Conservation (phyloP, 768 basidiomycete genomes). For the Pisolithus orientalis region DNA sequence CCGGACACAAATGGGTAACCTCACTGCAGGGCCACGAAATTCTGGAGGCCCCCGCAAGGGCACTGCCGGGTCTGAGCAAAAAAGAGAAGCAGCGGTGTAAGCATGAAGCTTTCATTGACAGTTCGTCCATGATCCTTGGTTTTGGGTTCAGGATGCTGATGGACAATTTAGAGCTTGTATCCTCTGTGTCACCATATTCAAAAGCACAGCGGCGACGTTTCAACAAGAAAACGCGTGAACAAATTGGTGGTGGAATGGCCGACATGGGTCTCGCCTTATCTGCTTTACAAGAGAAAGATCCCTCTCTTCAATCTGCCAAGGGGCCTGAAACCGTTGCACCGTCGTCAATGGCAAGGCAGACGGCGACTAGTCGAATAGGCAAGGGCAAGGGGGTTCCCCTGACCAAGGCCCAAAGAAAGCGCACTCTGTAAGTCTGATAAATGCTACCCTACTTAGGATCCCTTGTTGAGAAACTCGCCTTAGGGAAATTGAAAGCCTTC, state of each 20-base stretch:
- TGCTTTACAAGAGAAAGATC: slow-evolving; percentile 38
- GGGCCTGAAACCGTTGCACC: slow-evolving; percentile 11
- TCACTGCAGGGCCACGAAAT: slow-evolving; percentile 38
- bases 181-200: slow-evolving; percentile 51
- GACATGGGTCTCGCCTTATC: slow-evolving; percentile 51
- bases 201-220: slow-evolving; percentile 66
- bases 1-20: not conserved
- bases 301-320: slow-evolving; percentile 12
- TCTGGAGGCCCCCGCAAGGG: slow-evolving; percentile 28
- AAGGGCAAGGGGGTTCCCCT: slow-evolving; percentile 56
- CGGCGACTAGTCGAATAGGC: slow-evolving; percentile 54
- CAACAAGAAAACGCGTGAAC: slow-evolving; percentile 63
- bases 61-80: slow-evolving; percentile 39
- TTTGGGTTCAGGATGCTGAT: not conserved
- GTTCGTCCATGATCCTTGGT: slow-evolving; percentile 30
- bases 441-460: not conserved
- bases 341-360: slow-evolving; percentile 9
- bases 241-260: slow-evolving; percentile 44
- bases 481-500: slow-evolving; percentile 61
- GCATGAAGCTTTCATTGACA: slow-evolving; percentile 62
- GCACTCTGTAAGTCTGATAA: slow-evolving; percentile 51
- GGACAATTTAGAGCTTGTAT: slow-evolving; percentile 38
- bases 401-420: slow-evolving; percentile 58
- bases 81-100: slow-evolving; percentile 63
- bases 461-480: not conserved